phyloP scores from a whole-genome alignment of 139 green algal species.

The Chlorella sorokiniana region DNA sequence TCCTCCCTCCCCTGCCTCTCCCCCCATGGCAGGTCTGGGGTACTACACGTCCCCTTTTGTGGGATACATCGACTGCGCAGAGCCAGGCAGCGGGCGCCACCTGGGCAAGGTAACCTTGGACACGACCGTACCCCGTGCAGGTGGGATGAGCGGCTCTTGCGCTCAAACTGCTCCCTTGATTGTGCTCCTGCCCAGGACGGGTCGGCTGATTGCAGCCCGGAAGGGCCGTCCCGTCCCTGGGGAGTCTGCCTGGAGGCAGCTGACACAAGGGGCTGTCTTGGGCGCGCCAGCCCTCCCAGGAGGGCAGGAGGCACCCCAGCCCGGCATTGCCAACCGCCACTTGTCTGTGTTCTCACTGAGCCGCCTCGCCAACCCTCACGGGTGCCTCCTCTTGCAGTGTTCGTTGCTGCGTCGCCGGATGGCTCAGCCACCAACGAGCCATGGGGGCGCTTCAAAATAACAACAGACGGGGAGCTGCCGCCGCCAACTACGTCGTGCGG shows the following conservation, averaged over 20 bases:
- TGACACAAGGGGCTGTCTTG: too few species aligned
- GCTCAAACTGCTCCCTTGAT: background rate
- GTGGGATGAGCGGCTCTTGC: background rate
- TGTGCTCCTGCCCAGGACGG: background rate
- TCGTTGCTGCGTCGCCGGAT: background rate
- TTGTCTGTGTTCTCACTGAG: background rate
- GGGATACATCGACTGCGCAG: background rate
- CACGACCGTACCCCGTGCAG: background rate
- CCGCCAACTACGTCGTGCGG: background rate
- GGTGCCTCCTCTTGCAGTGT: background rate
- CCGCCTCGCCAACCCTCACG: background rate
- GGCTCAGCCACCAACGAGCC: background rate
- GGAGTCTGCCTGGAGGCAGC: too few species aligned
- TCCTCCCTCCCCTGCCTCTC: too few species aligned
- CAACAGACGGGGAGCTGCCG: background rate
- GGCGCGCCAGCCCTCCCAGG: too few species aligned
- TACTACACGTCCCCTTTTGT: background rate
- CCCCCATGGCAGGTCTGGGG: background rate
- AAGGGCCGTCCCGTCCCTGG: too few species aligned
- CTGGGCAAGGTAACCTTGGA: background rate
- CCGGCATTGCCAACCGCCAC: background rate
- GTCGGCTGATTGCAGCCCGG: too few species aligned
- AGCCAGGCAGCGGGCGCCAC: background rate
- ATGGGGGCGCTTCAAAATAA: conserved; percentile 1
- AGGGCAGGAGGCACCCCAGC: too few species aligned